These are phyloP conservation scores for Chrysoporthe austroafricana DNA, from an alignment of 2,329 filamentous ascomycete species.

Conservation along the genomic window DNA sequence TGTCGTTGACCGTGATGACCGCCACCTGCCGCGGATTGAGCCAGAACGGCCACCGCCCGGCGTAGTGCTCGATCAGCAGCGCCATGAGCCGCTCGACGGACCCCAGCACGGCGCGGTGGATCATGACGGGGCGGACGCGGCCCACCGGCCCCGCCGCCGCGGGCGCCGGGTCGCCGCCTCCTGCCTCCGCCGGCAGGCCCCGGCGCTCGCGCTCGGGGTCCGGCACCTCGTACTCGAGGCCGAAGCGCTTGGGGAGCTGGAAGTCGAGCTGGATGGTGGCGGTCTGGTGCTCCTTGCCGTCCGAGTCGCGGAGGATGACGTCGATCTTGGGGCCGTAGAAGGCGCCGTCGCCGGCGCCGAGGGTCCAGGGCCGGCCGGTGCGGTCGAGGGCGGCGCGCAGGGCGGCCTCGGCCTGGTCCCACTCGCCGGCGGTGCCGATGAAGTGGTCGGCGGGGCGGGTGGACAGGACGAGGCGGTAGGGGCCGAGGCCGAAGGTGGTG, in stretches of 20 bases:
- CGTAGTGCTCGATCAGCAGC: conserved; percentile 80
- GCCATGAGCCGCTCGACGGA: conserved; percentile 86
- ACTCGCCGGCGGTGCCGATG: conserved; percentile 74
- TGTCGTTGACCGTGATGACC: conserved; percentile 73
- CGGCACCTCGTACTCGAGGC: conserved; percentile 73
- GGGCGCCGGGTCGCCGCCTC: conserved; percentile 46
- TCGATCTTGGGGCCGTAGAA: conserved; percentile 95
- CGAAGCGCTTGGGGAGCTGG: conserved; percentile 82
- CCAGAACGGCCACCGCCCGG: conserved; percentile 86
- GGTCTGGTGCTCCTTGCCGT: conserved; percentile 86
- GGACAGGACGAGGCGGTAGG: conserved; percentile 77
- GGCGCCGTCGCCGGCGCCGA: conserved; percentile 82
- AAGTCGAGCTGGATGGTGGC: conserved; percentile 91
- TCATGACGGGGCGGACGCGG: conserved; percentile 72
- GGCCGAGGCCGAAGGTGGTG: conserved; percentile 68
- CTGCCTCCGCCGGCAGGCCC: conserved; percentile 47
- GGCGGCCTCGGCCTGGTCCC: conserved; percentile 69
- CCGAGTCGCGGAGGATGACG: conserved; percentile 76
- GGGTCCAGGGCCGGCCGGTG: conserved; percentile 69
- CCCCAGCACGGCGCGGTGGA: conserved; percentile 83
- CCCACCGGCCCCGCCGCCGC: conserved; percentile 58
- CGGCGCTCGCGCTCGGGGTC: conserved; percentile 64
- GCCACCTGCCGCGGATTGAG: conserved; percentile 78
- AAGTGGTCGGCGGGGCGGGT: conserved; percentile 77
- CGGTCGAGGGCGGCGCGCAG: conserved; percentile 65